phyloP scores from a whole-genome alignment of 176 grass and related monocot species.

The Avena sativa region DNA sequence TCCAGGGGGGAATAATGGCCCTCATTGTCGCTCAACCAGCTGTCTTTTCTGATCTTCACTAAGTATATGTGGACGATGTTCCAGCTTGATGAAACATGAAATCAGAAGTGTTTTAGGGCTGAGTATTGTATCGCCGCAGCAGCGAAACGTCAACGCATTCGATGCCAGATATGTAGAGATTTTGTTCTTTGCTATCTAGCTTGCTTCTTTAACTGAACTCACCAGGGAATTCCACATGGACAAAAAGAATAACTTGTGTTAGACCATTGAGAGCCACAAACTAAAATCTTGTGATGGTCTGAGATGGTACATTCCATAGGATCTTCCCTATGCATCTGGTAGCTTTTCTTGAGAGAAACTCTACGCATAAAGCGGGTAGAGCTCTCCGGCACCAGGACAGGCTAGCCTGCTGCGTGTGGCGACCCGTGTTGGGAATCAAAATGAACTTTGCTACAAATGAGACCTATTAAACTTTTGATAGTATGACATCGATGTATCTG shows the following conservation, averaged over 20 bases:
- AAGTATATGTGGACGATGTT: background rate
- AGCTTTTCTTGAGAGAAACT: conserved; percentile 27
- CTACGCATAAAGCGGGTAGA: background rate
- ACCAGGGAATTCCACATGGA: conserved; percentile 34
- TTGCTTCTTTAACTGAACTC: background rate
- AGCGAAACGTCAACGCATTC: background rate
- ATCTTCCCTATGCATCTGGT: conserved; percentile 42
- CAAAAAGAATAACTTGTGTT: conserved; percentile 7
- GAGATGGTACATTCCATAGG: conserved; percentile 52
- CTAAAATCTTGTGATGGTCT: conserved; percentile 3
- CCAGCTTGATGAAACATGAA: background rate
- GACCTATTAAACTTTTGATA: background rate
- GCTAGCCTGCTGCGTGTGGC: background rate
- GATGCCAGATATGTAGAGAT: conserved; percentile 41
- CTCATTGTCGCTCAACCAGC: conserved; percentile 14
- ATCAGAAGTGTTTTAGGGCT: background rate
- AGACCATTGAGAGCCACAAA: conserved; percentile 15
- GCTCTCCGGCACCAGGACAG: background rate
- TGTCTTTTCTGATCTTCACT: conserved; percentile 30
- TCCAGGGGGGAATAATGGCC: conserved; percentile 9
- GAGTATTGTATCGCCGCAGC: background rate
- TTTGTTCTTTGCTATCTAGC: conserved; percentile 24
- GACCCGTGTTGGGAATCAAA: background rate
- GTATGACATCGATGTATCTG: background rate
- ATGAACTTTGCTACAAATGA: background rate